A percentile compares a stretch with the other conserved stretches of the same genome.
Conservation (phyloP, 495 filamentous ascomycete genomes). For the Polyplosphaeria fusca region DNA sequence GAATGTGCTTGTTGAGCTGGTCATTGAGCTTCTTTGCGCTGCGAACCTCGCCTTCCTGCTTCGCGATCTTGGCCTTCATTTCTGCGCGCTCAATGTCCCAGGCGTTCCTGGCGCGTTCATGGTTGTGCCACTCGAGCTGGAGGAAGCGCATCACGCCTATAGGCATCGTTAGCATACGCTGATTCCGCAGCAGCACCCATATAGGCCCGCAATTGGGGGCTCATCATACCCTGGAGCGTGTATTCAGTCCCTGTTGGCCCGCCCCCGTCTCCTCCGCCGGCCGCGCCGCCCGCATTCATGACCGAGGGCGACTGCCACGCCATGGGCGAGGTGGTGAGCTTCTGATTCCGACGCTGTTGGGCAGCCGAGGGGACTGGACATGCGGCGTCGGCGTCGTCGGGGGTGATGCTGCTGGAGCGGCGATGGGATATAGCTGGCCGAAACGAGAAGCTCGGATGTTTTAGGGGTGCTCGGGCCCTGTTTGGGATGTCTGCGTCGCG, state of each 20-base stretch:
- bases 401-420: not conserved
- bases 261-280: conserved; percentile 30
- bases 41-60: conserved; percentile 82
- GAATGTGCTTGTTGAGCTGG: conserved; percentile 81
- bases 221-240: conserved; percentile 84
- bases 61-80: conserved; percentile 98
- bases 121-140: conserved; percentile 97
- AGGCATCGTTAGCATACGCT: conserved; percentile 21
- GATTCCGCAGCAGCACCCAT: not conserved
- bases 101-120: conserved; percentile 94
- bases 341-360: conserved; percentile 2
- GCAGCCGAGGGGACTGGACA: conserved; percentile 18
- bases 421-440: conserved; percentile 26
- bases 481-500: too few relatives aligned
- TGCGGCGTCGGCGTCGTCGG: conserved; percentile 19
- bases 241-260: conserved; percentile 77
- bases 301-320: conserved; percentile 38
- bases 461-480: conserved; percentile 17
- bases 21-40: conserved; percentile 83
- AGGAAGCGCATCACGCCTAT: conserved; percentile 98
- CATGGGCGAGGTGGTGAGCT: conserved; percentile 24
- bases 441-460: conserved; percentile 26
- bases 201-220: not conserved
- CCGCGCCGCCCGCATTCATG: conserved; percentile 35
- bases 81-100: conserved; percentile 99